Percentiles rank a stretch among this genome's conserved stretches.
These are phyloP conservation scores for Aspergillus sp. DNA, from an alignment of 2,329 filamentous ascomycete genomes.

Conservation along the genomic window DNA sequence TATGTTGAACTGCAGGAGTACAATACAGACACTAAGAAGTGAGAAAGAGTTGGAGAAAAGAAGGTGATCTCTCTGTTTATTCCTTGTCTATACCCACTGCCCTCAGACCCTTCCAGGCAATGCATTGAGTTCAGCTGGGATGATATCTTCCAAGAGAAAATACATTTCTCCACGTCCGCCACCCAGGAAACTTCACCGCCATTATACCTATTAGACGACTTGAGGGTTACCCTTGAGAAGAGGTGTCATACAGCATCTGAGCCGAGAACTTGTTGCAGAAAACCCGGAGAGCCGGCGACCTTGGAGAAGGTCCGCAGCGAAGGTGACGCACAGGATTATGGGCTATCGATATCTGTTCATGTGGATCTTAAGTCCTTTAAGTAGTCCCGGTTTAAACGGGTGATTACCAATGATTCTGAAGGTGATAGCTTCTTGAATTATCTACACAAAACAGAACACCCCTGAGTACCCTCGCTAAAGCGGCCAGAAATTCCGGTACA, in stretches of 20 bases:
- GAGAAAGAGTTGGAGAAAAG: not conserved
- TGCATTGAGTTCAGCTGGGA: not conserved
- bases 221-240: not conserved
- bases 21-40: not conserved
- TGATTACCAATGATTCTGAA: too few species aligned
- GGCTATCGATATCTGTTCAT: too few species aligned
- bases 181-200: not conserved
- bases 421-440: too few species aligned
- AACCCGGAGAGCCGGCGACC: not conserved
- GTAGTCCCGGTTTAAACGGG: too few species aligned
- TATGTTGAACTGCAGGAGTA: not conserved
- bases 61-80: not conserved
- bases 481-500: too few species aligned
- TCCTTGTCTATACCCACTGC: not conserved
- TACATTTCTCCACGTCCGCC: not conserved
- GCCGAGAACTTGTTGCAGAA: not conserved
- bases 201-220: not conserved
- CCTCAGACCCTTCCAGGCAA: not conserved
- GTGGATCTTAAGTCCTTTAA: too few species aligned
- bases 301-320: not conserved
- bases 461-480: too few species aligned
- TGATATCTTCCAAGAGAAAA: not conserved
- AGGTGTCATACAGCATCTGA: not conserved
- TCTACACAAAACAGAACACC: too few species aligned
- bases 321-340: too few species aligned